Evolutionary conservation across 2,329 filamentous ascomycete genomes (phyloP).

Genomic region (Emmonsiellopsis sp.): DNA sequence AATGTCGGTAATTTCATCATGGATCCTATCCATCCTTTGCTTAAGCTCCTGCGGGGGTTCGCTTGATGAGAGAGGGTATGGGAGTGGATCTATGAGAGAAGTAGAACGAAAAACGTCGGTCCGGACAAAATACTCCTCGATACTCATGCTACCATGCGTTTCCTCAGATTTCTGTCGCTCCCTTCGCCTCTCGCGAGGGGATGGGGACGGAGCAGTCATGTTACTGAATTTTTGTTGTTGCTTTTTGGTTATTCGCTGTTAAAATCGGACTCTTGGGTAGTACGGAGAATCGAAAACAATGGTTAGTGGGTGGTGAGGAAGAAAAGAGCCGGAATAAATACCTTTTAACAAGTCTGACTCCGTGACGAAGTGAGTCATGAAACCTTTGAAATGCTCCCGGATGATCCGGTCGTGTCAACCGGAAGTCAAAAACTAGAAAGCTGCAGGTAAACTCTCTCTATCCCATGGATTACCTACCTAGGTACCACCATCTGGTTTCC

Average conservation of each 20-base stretch:
- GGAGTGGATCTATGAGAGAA: slow-evolving; percentile 1
- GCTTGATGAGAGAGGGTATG: background rate
- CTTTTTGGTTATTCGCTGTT: no score
- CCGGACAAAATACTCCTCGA: background rate
- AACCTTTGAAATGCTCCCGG: no score
- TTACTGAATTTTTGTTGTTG: no score
- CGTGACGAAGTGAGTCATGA: no score
- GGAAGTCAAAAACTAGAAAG: no score
- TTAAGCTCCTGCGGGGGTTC: background rate
- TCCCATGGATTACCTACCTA: no score
- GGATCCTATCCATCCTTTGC: background rate
- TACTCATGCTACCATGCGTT: background rate
- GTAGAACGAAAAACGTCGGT: background rate
- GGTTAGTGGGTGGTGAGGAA: background rate
- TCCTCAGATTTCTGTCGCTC: background rate
- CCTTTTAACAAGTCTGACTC: no score
- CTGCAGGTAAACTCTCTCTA: no score
- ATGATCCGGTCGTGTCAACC: no score
- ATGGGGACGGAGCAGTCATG: background rate
- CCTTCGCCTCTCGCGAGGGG: background rate
- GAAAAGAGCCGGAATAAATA: background rate
- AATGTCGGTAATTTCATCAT: background rate
- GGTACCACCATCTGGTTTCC: no score
- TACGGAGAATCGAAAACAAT: no score
- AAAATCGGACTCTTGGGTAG: no score